Percentiles rank a stretch among this genome's conserved stretches.
Conservation (phyloP, 257 asterid species). For the Apocynum venetum region DNA sequence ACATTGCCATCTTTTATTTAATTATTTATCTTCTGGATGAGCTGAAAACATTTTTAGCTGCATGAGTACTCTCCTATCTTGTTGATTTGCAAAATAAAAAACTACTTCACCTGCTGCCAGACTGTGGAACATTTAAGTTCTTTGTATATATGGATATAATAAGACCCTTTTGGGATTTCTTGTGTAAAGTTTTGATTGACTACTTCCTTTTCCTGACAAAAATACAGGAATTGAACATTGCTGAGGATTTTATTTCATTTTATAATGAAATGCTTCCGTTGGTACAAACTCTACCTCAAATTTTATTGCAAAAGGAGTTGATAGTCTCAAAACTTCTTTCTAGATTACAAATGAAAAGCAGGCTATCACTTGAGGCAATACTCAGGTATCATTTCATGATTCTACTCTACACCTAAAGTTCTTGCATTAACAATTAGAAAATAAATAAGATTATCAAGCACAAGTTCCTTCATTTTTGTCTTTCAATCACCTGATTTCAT, state of each 20-base stretch:
- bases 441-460: not conserved
- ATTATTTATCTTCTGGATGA: not conserved
- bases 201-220: not conserved
- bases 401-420: not conserved
- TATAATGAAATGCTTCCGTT: constrained; percentile 77
- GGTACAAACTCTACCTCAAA: constrained; percentile 88
- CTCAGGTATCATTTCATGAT: constrained; percentile 45
- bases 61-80: not conserved
- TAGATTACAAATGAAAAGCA: constrained; percentile 60
- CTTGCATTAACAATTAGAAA: not conserved
- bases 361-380: constrained; percentile 79
- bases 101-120: not conserved
- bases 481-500: too few relatives aligned
- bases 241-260: constrained; percentile 80
- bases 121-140: not conserved
- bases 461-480: too few relatives aligned
- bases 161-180: not conserved
- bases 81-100: not conserved
- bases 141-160: not conserved
- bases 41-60: not conserved
- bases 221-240: constrained; percentile 87
- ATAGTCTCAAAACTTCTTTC: constrained; percentile 56
- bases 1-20: not conserved
- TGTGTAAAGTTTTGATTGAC: not conserved
- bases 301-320: constrained; percentile 73